phyloP scores from a whole-genome alignment of 2,329 filamentous ascomycete genomes.

The Fusarium humuli region DNA sequence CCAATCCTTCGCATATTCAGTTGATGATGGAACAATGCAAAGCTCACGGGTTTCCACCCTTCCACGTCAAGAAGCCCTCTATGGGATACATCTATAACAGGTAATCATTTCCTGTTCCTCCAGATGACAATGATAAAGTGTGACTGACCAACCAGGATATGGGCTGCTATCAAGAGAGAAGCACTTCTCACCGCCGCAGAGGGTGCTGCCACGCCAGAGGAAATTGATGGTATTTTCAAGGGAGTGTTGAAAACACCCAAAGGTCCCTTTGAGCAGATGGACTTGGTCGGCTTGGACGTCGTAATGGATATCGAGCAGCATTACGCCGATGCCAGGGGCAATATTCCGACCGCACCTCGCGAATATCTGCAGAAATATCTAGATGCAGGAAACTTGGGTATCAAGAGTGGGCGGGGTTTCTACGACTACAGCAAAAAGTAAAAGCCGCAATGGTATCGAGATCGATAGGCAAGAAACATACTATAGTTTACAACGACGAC shows the following conservation, averaged over 20 bases:
- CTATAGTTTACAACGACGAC: background rate
- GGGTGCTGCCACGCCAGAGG: constrained; percentile 47
- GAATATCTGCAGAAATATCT: constrained; percentile 44
- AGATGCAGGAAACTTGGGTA: constrained; percentile 43
- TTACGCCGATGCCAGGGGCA: constrained; percentile 44
- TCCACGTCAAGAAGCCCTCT: constrained; percentile 47
- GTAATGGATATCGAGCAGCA: constrained; percentile 50
- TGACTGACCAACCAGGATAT: constrained; percentile 42
- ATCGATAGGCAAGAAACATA: background rate
- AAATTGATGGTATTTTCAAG: constrained; percentile 50
- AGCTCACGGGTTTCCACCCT: constrained; percentile 47
- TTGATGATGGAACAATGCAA: constrained; percentile 45
- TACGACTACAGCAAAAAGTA: constrained; percentile 38
- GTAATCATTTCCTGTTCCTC: constrained; percentile 3
- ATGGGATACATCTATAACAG: constrained; percentile 52
- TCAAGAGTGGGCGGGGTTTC: constrained; percentile 48
- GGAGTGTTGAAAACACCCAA: constrained; percentile 48
- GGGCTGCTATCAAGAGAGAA: constrained; percentile 51
- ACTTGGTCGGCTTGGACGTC: constrained; percentile 49
- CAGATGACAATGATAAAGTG: background rate
- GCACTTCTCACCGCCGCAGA: constrained; percentile 49
- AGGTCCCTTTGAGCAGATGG: constrained; percentile 50
- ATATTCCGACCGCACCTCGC: constrained; percentile 43
- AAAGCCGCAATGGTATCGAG: background rate
- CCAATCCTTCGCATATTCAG: constrained; percentile 36